Conservation (phyloP, 768 basidiomycete species). For the Rickenella mellea region DNA sequence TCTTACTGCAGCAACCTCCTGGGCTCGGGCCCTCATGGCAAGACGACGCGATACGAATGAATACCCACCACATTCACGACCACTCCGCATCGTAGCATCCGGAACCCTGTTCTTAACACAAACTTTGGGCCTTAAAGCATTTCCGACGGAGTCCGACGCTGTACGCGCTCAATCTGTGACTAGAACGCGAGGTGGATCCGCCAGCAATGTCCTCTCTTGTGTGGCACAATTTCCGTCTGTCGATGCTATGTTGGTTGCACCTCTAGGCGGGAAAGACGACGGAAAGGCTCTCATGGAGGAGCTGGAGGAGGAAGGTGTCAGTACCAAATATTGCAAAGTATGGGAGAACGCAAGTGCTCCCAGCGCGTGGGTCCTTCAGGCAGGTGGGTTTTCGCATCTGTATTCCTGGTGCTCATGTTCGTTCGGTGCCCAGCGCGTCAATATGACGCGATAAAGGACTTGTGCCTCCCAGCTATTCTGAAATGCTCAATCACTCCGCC, state of each 20-base stretch:
- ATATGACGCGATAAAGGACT: no score
- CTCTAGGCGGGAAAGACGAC: constrained; percentile 65
- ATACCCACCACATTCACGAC: constrained; percentile 17
- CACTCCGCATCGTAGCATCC: constrained; percentile 68
- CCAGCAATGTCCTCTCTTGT: constrained; percentile 58
- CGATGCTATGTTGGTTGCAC: constrained; percentile 63
- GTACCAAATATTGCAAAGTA: constrained; percentile 64
- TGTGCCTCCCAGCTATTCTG: no score
- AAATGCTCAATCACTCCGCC: no score
- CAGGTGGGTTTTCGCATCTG: constrained; percentile 32
- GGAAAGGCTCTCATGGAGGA: constrained; percentile 53
- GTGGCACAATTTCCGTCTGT: constrained; percentile 61
- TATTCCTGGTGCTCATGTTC: neutral
- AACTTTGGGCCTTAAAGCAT: constrained; percentile 49
- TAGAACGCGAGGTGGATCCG: constrained; percentile 62
- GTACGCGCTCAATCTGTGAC: constrained; percentile 65
- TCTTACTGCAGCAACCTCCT: no score
- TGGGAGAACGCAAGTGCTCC: constrained; percentile 69
- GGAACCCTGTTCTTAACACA: constrained; percentile 78
- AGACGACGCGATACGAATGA: no score
- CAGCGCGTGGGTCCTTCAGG: constrained; percentile 72
- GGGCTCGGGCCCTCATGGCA: no score
- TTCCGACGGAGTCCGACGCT: constrained; percentile 48
- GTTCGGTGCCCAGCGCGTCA: no score
- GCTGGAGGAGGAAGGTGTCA: constrained; percentile 57